These are phyloP conservation scores for Plasmodium cynomolgi DNA, from an alignment of 169 alveolate species.

Conservation along the genomic window DNA sequence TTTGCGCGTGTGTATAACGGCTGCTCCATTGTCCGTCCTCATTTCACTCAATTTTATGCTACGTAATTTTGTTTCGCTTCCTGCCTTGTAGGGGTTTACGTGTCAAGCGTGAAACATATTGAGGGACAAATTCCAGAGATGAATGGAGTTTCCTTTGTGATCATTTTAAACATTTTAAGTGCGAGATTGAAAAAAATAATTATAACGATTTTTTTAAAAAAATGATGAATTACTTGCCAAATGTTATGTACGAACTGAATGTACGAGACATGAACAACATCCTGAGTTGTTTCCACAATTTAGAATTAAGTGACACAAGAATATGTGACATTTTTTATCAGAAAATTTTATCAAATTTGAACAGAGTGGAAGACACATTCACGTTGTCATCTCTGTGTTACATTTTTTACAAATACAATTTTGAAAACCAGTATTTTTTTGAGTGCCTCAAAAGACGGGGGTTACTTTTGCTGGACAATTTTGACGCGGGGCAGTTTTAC, in stretches of 20 bases:
- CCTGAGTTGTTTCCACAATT: conserved; percentile 33
- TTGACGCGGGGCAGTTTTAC: conserved; percentile 26
- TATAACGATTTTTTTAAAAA: conserved; percentile 53
- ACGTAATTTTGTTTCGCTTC: not conserved
- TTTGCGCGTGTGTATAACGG: not conserved
- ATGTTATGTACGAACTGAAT: conserved; percentile 55
- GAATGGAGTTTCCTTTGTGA: conserved; percentile 59
- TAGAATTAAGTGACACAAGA: conserved; percentile 43
- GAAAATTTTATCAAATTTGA: conserved; percentile 44
- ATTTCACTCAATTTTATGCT: not conserved
- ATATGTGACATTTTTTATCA: conserved; percentile 49
- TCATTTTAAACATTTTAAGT: conserved; percentile 50
- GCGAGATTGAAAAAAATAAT: conserved; percentile 46
- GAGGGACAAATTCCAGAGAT: conserved; percentile 33
- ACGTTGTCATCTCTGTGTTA: conserved; percentile 51
- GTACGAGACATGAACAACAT: conserved; percentile 47
- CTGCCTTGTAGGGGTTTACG: conserved; percentile 30
- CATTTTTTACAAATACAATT: conserved; percentile 51
- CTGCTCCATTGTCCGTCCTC: not conserved
- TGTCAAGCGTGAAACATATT: conserved; percentile 22
- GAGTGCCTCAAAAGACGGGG: conserved; percentile 45
- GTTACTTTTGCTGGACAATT: conserved; percentile 8
- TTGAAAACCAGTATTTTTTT: conserved; percentile 38
- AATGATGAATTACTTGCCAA: conserved; percentile 62
- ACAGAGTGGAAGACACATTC: conserved; percentile 20